phyloP scores from a whole-genome alignment of 306 rosid species.

The Herpetospermum pedunculosum region DNA sequence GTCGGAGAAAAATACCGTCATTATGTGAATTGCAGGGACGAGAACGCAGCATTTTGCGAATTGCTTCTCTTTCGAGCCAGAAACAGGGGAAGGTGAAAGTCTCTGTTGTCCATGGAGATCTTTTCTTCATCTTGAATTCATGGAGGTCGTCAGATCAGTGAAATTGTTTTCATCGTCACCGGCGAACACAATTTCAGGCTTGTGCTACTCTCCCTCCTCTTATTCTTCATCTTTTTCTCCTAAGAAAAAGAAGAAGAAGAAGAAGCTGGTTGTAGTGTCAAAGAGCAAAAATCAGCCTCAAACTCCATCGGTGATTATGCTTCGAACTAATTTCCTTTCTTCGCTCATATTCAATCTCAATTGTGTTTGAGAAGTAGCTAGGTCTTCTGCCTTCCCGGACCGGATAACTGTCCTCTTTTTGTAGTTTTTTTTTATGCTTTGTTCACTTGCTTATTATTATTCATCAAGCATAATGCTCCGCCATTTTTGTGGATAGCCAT shows the following conservation, averaged over 20 bases:
- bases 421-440: background rate
- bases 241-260: conserved; percentile 3
- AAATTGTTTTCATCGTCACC: conserved; percentile 5
- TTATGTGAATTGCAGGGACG: background rate
- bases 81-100: too few species aligned
- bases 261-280: conserved; percentile 7
- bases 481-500: background rate
- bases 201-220: background rate
- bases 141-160: background rate
- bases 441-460: background rate
- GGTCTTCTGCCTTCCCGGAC: background rate
- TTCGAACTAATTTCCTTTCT: background rate
- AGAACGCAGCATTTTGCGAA: background rate
- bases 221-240: background rate
- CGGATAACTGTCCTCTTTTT: background rate
- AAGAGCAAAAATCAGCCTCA: conserved; percentile 15
- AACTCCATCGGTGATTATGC: conserved; percentile 11
- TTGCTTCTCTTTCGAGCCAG: too few species aligned
- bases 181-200: background rate
- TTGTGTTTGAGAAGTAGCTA: background rate
- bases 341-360: background rate
- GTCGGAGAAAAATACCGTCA: background rate
- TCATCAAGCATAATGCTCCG: background rate
- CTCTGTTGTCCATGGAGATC: background rate
- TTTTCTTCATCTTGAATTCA: background rate